Evolutionary conservation across 805 yeast species (phyloP).

Genomic region (Blastobotrys americana): DNA sequence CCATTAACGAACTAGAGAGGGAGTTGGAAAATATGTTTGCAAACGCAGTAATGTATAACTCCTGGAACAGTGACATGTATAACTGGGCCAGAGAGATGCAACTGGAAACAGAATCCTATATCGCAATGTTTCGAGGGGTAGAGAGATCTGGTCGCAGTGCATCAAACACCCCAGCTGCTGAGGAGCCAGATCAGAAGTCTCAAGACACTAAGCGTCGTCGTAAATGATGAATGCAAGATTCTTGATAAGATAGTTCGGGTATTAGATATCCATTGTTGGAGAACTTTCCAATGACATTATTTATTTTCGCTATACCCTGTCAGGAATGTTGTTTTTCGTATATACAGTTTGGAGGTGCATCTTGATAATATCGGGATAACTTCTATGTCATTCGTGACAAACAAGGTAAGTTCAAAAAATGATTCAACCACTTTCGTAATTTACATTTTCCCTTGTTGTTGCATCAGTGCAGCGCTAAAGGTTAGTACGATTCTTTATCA

Average conservation of each 20-base stretch:
- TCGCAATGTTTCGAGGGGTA: slow-evolving; percentile 50
- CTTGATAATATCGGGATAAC: too few relatives aligned
- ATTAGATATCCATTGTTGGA: too few relatives aligned
- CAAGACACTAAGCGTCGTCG: background rate
- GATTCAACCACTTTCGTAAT: background rate
- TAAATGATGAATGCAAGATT: background rate
- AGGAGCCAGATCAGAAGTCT: slow-evolving; percentile 10
- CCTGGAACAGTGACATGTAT: slow-evolving; percentile 53
- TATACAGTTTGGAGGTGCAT: background rate
- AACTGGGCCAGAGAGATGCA: slow-evolving; percentile 64
- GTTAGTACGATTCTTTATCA: slow-evolving; percentile 1
- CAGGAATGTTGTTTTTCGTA: slow-evolving; percentile 8
- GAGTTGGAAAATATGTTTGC: slow-evolving; percentile 73
- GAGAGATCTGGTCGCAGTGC: slow-evolving; percentile 18
- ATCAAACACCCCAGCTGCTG: slow-evolving; percentile 12
- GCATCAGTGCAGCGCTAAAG: slow-evolving; percentile 19
- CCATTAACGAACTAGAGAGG: slow-evolving; percentile 48
- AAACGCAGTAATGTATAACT: slow-evolving; percentile 77
- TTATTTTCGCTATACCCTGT: too few relatives aligned
- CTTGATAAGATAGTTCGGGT: background rate
- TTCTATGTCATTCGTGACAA: background rate
- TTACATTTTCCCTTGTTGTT: slow-evolving; percentile 13
- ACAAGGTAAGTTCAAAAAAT: background rate
- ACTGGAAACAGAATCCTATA: slow-evolving; percentile 50
- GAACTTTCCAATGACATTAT: too few relatives aligned